Conservation (phyloP, 1,139 yeast genomes). For the Sporopachydermia cereana region DNA sequence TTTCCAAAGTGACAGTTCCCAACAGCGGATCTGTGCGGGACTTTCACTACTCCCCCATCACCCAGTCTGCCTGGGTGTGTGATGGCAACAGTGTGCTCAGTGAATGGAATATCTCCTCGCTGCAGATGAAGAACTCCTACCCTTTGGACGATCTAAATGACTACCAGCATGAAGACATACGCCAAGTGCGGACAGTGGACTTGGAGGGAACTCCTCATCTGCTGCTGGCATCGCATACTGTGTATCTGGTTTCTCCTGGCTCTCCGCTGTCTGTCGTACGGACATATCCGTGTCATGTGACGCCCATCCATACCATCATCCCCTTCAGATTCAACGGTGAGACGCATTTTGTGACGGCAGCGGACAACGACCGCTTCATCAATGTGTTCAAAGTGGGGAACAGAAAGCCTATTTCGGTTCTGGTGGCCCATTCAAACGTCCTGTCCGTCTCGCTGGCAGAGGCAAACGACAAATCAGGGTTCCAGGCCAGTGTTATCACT, state of each 20-base stretch:
- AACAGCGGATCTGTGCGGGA: slow-evolving; percentile 42
- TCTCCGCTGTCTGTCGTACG: slow-evolving; percentile 26
- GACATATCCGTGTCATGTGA: slow-evolving; percentile 64
- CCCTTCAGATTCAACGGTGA: slow-evolving; percentile 8
- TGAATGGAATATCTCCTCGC: slow-evolving; percentile 49
- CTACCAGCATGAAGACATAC: slow-evolving; percentile 18
- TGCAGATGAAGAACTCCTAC: slow-evolving; percentile 31
- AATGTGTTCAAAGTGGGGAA: slow-evolving; percentile 48
- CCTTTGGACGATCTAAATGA: slow-evolving; percentile 25
- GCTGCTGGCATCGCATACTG: slow-evolving; percentile 49
- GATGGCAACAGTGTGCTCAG: slow-evolving; percentile 51
- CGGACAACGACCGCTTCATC: slow-evolving; percentile 67
- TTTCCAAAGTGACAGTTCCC: slow-evolving; percentile 40
- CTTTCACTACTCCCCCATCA: slow-evolving; percentile 33
- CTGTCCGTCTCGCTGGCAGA: slow-evolving; percentile 25
- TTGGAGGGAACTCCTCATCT: slow-evolving; percentile 32
- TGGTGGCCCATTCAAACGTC: slow-evolving; percentile 58
- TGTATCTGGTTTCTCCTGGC: slow-evolving; percentile 34
- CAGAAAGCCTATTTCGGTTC: slow-evolving; percentile 32
- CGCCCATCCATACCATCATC: slow-evolving; percentile 42
- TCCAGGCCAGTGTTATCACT: slow-evolving; percentile 43
- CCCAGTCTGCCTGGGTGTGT: slow-evolving; percentile 46
- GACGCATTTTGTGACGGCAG: slow-evolving; percentile 44
- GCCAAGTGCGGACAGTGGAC: slow-evolving; percentile 23
- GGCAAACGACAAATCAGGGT: slow-evolving; percentile 19